Percentiles rank a stretch among this genome's conserved stretches.
Evolutionary conservation across 2,329 filamentous ascomycete species (phyloP).

Genomic region (Fusarium torreyae): DNA sequence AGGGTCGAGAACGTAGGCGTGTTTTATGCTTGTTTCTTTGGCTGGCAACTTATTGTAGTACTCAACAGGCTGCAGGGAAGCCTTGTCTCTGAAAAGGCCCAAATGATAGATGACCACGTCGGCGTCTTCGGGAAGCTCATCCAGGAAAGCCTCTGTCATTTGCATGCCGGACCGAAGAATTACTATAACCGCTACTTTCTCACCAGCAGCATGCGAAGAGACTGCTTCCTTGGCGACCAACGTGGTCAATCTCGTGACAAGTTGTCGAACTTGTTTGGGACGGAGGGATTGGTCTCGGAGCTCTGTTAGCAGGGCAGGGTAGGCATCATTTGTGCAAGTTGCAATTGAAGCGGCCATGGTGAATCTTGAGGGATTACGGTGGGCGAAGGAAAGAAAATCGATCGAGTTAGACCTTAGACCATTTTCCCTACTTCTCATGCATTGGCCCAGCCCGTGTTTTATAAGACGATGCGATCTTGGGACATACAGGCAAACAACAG

Average conservation of each 20-base stretch:
- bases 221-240: background rate
- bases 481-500: too few species aligned
- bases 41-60: constrained; percentile 78
- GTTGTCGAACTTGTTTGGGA: background rate
- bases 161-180: constrained; percentile 57
- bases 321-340: too few species aligned
- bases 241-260: background rate
- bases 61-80: constrained; percentile 73
- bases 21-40: constrained; percentile 55
- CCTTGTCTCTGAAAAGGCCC: constrained; percentile 62
- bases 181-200: constrained; percentile 53
- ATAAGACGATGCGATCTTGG: too few species aligned
- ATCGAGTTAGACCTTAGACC: too few species aligned
- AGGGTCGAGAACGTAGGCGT: constrained; percentile 76
- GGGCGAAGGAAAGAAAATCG: too few species aligned
- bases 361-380: too few species aligned
- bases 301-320: too few species aligned
- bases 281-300: background rate
- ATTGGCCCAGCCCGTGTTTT: too few species aligned
- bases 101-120: constrained; percentile 70
- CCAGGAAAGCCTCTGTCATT: constrained; percentile 57
- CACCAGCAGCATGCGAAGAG: constrained; percentile 25
- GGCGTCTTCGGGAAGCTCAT: constrained; percentile 44
- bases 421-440: too few species aligned
- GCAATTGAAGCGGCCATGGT: too few species aligned